Evolutionary conservation across 768 basidiomycete species (phyloP), one percentile per base, ranked within the genome.

Genomic region (Tulasnella sp.): DNA sequence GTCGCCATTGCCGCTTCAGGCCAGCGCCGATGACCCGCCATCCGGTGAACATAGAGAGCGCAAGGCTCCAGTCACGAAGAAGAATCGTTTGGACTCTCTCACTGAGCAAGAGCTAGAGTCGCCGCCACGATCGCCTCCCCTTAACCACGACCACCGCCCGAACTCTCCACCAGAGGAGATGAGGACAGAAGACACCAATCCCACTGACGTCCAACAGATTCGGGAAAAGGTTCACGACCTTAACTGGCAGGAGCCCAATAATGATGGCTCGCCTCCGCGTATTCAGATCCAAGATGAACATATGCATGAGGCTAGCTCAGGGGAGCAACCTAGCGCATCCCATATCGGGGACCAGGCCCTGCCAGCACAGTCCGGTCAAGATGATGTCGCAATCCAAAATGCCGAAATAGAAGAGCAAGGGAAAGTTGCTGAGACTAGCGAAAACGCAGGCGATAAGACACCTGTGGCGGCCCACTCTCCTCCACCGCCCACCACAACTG

Each of bases 161-260:
- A 29, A 21, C 23, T 61, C 60, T n/a, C 26, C 61, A 10, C 61
- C 42, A 26, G 58, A 41, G 49, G 50, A 26, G 32, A 21, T 44
- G 59, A 61, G 19, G 23, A 26, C 19, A 23, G 17, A 23, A 50
- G 48, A 76, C 54, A 19, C 61, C 11, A 76, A 60, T 24, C 45
- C 55, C 17, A 27, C 56, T 15, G 88, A 85, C 74, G 80, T 85
- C 60, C 78, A 84, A 53, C 86, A 87, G 73, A 86, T 87, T 65
- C 86, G 84, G 63, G 82, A 82, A 67, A 83, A 84, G 26, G 85
- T 88, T 30, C 85, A 86, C 69, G 86, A 88, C 67, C 78, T 87
- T 63, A 81, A 75, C 67, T 86, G 85, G 86, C 76, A 77, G 68
- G 81, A 79, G 60, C 9, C 52, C 13, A n/a, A 17, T n/a, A n/a